Base-by-base conservation (phyloP, 305 asterid species). In the Fraxinus velutina region DNA sequence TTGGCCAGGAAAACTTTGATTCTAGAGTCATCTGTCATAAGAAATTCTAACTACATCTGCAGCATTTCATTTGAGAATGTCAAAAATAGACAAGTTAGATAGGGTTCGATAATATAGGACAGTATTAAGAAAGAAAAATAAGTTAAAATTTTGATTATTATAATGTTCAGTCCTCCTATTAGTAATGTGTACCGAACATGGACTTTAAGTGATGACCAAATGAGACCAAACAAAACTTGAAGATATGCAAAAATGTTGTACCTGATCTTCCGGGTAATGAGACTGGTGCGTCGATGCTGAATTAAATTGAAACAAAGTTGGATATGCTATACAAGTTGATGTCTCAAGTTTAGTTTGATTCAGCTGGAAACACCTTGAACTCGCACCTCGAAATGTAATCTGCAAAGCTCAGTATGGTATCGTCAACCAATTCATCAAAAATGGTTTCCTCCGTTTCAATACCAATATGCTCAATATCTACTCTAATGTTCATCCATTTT, bases 341-440 rank as follows among this genome's bases (percentile, higher is more conserved):
- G 22, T 2, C 75, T 73, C 60, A 79, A 47, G 24, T 82, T 84
- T 78, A 81, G 39, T 27, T 73, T 13, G 75, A 34, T 68, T 70
- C 85, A 44, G 62, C 80, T 64, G 75, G 80, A 22, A 84, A 57
- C 78, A 24, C 30, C 66, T 33, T 44, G 24, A 64, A 66, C 29
- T 29, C 15, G 57, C 71, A 72, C 62, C 75, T 70, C 12, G 50
- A 36, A 66, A 17, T 24, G 55, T 70, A 79, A 84, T 68, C 55
- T 47, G 82, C 27, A 57, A 81, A 81, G 83, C 82, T 81, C 73
- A 79, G 77, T 55, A 88, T 30, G 12, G 79, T 64, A 64, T 89
- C 89, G 76, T 86, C 87, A 2, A 89, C 72, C 86, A 88, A 70
- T 52, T 86, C 84, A 79, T 85, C 89, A 29, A 89, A 55, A 78